phyloP scores from a whole-genome alignment of 768 basidiomycete genomes.

The Myochromella boudieri region DNA sequence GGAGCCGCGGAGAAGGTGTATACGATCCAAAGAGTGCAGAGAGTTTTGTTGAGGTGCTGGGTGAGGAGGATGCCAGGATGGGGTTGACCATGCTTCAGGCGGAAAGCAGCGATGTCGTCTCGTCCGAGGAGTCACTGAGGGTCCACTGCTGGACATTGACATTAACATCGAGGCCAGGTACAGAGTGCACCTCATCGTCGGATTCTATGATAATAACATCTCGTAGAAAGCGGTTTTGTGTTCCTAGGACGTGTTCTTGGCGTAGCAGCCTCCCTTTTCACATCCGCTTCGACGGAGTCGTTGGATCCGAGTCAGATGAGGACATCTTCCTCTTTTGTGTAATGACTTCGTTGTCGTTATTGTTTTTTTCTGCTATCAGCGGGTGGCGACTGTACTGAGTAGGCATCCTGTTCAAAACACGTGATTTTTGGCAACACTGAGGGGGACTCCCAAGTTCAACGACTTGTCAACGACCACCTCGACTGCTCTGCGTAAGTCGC shows the following conservation, averaged over 20 bases:
- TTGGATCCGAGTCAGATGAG: too few relatives aligned
- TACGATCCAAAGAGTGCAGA: constrained; percentile 68
- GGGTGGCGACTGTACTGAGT: constrained; percentile 74
- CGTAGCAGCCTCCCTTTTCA: constrained; percentile 21
- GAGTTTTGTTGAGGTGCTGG: constrained; percentile 46
- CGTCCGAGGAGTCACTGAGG: constrained; percentile 48
- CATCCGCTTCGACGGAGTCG: constrained; percentile 20
- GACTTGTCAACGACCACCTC: too few relatives aligned
- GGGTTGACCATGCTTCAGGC: constrained; percentile 20
- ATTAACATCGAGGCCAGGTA: constrained; percentile 29
- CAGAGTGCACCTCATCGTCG: constrained; percentile 34
- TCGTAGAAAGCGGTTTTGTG: constrained; percentile 29
- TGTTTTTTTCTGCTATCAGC: constrained; percentile 49
- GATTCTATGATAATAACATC: too few relatives aligned
- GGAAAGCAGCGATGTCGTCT: constrained; percentile 39
- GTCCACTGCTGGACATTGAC: constrained; percentile 60
- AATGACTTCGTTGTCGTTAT: constrained; percentile 13
- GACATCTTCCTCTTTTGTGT: constrained; percentile 18
- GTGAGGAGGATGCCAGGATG: constrained; percentile 40
- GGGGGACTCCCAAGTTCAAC: too few relatives aligned
- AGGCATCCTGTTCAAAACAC: too few relatives aligned
- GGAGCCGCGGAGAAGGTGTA: constrained; percentile 58
- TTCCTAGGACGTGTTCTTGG: constrained; percentile 17
- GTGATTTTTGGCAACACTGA: too few relatives aligned
- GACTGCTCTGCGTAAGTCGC: too few relatives aligned